These are phyloP conservation scores for Alternaria triticimaculans DNA, from an alignment of 2,329 filamentous ascomycete species.

Conservation along the genomic window DNA sequence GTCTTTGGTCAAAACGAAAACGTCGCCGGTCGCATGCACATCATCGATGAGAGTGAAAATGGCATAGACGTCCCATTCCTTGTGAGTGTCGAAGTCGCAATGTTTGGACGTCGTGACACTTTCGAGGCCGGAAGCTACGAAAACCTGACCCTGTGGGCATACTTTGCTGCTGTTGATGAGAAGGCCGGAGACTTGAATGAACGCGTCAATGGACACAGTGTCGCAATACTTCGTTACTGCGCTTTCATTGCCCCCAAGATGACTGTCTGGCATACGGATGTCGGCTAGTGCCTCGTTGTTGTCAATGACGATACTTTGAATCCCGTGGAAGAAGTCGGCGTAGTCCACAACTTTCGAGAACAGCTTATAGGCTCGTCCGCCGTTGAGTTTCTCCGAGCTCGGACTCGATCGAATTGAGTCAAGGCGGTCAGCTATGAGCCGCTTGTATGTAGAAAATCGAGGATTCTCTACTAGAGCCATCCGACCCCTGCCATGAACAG, in stretches of 20 bases:
- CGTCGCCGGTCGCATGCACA: conserved; percentile 17
- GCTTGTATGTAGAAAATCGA: conserved; percentile 14
- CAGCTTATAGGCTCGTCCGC: conserved; percentile 20
- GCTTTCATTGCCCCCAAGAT: conserved; percentile 18
- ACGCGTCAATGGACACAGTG: conserved; percentile 22
- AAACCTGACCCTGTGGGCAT: conserved; percentile 15
- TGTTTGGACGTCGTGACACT: conserved; percentile 13
- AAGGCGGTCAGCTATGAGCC: conserved; percentile 12
- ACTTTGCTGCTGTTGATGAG: conserved; percentile 26
- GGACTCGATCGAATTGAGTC: not conserved
- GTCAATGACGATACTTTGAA: conserved; percentile 17
- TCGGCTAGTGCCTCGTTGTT: conserved; percentile 17
- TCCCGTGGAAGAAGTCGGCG: conserved; percentile 19
- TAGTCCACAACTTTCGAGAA: conserved; percentile 26
- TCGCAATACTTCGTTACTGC: conserved; percentile 15
- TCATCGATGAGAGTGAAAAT: conserved; percentile 5
- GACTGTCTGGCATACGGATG: conserved; percentile 7
- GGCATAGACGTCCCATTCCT: conserved; percentile 16
- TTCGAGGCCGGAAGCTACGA: conserved; percentile 22
- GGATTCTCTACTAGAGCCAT: conserved; percentile 1
- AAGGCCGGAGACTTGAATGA: conserved; percentile 26
- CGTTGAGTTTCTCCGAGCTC: conserved; percentile 14
- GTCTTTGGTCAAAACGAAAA: conserved; percentile 13
- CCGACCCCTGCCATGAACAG: conserved; percentile 10
- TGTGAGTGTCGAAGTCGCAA: conserved; percentile 7